Percentiles rank a stretch among this genome's conserved stretches.
Conservation (phyloP, 495 filamentous ascomycete genomes). For the Penicillium paradoxum region DNA sequence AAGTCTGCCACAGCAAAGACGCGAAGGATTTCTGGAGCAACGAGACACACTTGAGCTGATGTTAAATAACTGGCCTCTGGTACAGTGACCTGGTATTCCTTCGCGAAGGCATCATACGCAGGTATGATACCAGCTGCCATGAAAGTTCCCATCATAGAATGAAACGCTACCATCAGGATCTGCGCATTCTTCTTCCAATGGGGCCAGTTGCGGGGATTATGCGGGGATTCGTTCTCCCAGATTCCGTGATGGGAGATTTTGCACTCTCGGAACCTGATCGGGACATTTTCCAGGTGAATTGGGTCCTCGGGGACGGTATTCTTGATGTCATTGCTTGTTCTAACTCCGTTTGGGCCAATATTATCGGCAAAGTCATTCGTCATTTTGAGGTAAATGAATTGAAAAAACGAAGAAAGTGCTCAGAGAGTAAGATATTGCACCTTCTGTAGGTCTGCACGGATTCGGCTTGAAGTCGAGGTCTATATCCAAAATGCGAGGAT, state of each 20-base stretch:
- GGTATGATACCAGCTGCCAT: conserved; percentile 35
- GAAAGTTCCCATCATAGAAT: conserved; percentile 31
- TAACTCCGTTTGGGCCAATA: neutral
- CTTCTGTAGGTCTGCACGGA: too few species aligned
- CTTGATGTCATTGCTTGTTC: conserved; percentile 5
- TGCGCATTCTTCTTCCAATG: conserved; percentile 31
- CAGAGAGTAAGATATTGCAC: too few species aligned
- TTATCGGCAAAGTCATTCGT: neutral
- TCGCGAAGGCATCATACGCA: conserved; percentile 25
- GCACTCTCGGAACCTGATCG: neutral
- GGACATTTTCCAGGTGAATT: conserved; percentile 18
- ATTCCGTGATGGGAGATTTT: neutral
- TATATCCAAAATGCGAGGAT: neutral
- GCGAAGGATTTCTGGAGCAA: neutral
- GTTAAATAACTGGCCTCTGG: conserved; percentile 24
- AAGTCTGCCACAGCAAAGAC: neutral
- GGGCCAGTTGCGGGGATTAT: conserved; percentile 26
- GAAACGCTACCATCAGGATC: conserved; percentile 35
- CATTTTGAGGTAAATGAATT: neutral
- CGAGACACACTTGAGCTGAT: neutral
- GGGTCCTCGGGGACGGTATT: conserved; percentile 3
- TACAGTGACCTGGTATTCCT: conserved; percentile 25
- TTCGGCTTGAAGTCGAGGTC: too few species aligned
- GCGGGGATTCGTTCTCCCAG: conserved; percentile 1
- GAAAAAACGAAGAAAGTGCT: too few species aligned